A percentile compares a stretch with the other conserved stretches of the same genome.
Evolutionary conservation across 1,284 basidiomycete genomes (phyloP).

Genomic region (Coniferiporia weirii): DNA sequence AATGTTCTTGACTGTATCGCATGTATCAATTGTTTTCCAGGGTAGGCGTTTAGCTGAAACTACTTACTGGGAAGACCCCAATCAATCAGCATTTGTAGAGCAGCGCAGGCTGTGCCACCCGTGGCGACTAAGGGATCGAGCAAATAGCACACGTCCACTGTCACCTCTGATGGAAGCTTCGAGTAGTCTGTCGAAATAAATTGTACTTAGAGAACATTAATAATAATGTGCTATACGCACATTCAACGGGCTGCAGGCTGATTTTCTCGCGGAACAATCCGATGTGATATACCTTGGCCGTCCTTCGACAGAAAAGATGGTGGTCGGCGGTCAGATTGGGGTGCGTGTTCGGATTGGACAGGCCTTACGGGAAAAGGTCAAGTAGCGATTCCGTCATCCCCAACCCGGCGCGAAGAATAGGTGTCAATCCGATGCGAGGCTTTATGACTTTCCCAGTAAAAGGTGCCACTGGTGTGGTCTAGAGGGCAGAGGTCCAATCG

Average conservation of each 20-base stretch:
- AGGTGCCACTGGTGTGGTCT: constrained; percentile 54
- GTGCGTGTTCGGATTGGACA: constrained; percentile 15
- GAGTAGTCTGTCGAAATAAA: constrained; percentile 68
- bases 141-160: constrained; percentile 79
- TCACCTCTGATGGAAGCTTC: constrained; percentile 76
- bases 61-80: constrained; percentile 74
- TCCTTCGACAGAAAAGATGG: constrained; percentile 31
- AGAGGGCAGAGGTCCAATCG: constrained; percentile 33
- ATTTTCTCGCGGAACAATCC: constrained; percentile 90
- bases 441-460: constrained; percentile 66
- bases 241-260: constrained; percentile 90
- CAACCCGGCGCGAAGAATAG: constrained; percentile 88
- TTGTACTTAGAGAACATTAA: background rate
- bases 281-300: constrained; percentile 85
- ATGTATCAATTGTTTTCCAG: background rate
- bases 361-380: constrained; percentile 68
- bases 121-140: constrained; percentile 93
- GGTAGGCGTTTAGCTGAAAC: background rate
- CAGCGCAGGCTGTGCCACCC: constrained; percentile 88
- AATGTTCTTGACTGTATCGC: constrained; percentile 55
- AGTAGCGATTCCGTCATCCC: constrained; percentile 91
- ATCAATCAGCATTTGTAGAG: constrained; percentile 77
- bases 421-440: constrained; percentile 79
- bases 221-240: constrained; percentile 35
- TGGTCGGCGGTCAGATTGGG: constrained; percentile 15